Percentiles rank a stretch among this genome's conserved stretches.
Evolutionary conservation across 2,329 filamentous ascomycete genomes (phyloP).

Genomic region (Beauveria brongniartii): DNA sequence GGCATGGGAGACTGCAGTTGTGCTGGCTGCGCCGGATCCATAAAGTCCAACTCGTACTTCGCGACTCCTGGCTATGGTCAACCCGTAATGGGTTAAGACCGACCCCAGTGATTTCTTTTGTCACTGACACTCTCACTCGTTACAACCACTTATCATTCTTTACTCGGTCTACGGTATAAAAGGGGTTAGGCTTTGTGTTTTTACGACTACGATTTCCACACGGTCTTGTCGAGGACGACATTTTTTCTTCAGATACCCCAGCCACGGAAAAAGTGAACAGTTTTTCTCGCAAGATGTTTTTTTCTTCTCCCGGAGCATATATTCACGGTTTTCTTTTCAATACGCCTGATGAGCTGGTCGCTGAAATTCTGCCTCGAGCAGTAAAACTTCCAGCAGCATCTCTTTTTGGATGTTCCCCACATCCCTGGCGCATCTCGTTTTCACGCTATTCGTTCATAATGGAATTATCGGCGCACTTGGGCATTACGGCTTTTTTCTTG

Average conservation of each 20-base stretch:
- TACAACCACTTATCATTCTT: constrained; percentile 9
- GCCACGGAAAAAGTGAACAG: constrained; percentile 26
- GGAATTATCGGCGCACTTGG: constrained; percentile 23
- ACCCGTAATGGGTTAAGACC: constrained; percentile 43
- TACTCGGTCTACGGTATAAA: constrained; percentile 19
- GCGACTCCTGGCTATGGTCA: constrained; percentile 42
- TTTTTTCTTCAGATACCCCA: constrained; percentile 29
- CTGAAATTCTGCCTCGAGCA: background rate
- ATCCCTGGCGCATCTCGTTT: background rate
- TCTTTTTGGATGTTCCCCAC: background rate
- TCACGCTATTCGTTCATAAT: constrained; percentile 27
- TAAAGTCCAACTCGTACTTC: constrained; percentile 43
- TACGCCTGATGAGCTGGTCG: background rate
- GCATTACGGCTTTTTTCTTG: constrained; percentile 14
- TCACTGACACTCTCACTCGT: constrained; percentile 16
- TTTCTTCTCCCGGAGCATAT: constrained; percentile 20
- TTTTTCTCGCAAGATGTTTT: constrained; percentile 10
- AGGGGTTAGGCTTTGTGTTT: constrained; percentile 17
- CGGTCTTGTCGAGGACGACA: constrained; percentile 25
- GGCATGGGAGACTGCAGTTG: constrained; percentile 43
- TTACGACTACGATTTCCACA: constrained; percentile 26
- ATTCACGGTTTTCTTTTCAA: constrained; percentile 5
- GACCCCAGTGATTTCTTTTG: constrained; percentile 18
- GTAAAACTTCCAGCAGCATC: background rate
- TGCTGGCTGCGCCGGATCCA: constrained; percentile 34